Evolutionary conservation across 371 early-diverging fungal genomes (phyloP).

Genomic region (Mortierella sp.): DNA sequence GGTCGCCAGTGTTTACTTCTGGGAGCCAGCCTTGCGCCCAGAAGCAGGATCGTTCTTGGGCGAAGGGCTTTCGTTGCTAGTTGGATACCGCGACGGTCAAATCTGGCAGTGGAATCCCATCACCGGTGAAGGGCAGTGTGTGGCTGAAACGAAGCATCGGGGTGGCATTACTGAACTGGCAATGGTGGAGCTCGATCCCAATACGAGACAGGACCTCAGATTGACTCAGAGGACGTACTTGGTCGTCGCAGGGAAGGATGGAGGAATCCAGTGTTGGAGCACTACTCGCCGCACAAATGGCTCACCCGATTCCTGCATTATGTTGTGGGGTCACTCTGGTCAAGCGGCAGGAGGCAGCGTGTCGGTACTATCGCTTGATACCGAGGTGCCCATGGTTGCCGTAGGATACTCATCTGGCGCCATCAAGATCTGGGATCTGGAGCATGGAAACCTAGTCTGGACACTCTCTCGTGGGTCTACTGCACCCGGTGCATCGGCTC

Average conservation of each 20-base stretch:
- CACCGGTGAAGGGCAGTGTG: slow-evolving; percentile 19
- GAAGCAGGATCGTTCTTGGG: neutral
- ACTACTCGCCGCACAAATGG: neutral
- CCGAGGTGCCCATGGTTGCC: slow-evolving; percentile 50
- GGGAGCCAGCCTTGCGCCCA: neutral
- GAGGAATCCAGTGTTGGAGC: slow-evolving; percentile 52
- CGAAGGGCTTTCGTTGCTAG: slow-evolving; percentile 5
- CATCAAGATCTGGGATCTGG: slow-evolving; percentile 53
- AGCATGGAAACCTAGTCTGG: slow-evolving; percentile 52
- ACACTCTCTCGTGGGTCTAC: slow-evolving; percentile 37
- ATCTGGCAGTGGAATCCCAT: slow-evolving; percentile 41
- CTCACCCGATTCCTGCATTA: slow-evolving; percentile 13
- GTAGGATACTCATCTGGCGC: slow-evolving; percentile 48
- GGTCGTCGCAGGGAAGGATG: slow-evolving; percentile 45
- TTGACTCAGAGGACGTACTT: slow-evolving; percentile 21
- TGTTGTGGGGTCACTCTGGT: slow-evolving; percentile 37
- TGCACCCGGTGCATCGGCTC: neutral
- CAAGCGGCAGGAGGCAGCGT: slow-evolving; percentile 18
- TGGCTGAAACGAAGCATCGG: slow-evolving; percentile 35
- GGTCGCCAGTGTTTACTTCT: slow-evolving; percentile 22
- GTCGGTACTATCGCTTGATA: slow-evolving; percentile 29
- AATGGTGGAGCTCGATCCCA: slow-evolving; percentile 20
- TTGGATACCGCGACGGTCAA: slow-evolving; percentile 53
- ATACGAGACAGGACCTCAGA: slow-evolving; percentile 22
- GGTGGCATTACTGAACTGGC: slow-evolving; percentile 43